A percentile compares a stretch with the other conserved stretches of the same genome.
Conservation (phyloP, 1,139 yeast genomes). For the Entelexis paramagnoliae region DNA sequence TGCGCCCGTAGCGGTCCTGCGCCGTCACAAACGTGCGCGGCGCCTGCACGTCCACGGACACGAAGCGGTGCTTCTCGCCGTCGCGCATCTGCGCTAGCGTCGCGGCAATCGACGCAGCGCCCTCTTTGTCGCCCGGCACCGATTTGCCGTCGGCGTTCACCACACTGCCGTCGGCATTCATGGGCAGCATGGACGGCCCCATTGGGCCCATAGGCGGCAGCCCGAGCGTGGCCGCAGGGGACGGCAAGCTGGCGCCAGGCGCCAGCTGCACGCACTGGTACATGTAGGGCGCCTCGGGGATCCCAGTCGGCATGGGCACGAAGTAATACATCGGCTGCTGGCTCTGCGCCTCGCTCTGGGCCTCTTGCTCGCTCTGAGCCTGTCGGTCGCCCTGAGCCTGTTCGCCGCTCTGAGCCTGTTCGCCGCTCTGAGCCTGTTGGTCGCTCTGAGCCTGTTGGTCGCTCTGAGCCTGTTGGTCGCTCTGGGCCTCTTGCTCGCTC, state of each 20-base stretch:
- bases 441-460: no score
- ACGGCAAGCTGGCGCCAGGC: neutral
- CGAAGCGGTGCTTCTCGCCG: conserved; percentile 3
- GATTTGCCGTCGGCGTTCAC: no score
- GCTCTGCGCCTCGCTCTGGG: no score
- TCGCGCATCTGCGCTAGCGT: conserved; percentile 11
- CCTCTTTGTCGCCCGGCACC: neutral
- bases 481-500: no score
- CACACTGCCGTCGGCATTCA: no score
- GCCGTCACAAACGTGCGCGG: neutral
- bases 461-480: no score
- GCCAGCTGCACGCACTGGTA: conserved; percentile 10
- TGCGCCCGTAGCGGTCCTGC: neutral
- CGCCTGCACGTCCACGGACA: conserved; percentile 2
- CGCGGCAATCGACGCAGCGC: conserved; percentile 9
- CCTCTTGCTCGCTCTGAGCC: no score
- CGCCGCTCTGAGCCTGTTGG: no score
- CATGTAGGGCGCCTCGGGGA: conserved; percentile 8
- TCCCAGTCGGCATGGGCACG: conserved; percentile 15
- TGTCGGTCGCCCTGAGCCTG: no score
- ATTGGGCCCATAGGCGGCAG: conserved; percentile 9
- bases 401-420: no score
- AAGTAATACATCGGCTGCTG: conserved; percentile 11
- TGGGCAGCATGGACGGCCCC: conserved; percentile 1
- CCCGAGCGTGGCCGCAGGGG: neutral